Conservation (phyloP, 2,329 filamentous ascomycete species). For the Proliferodiscus dingleyae region DNA sequence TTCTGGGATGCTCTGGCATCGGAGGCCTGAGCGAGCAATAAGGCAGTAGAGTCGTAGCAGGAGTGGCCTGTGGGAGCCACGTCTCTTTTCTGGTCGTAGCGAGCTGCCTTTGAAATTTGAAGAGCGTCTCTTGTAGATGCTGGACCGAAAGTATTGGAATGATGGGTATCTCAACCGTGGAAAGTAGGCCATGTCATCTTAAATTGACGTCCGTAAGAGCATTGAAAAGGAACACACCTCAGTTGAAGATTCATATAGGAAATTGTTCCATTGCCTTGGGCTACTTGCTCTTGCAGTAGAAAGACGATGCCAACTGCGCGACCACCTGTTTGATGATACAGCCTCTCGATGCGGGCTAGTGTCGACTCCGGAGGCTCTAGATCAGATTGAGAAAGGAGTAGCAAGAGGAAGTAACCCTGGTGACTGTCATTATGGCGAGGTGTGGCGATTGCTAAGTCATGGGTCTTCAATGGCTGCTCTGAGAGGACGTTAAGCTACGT, state of each 20-base stretch:
- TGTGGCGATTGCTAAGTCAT: conserved; percentile 28
- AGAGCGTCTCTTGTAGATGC: conserved; percentile 21
- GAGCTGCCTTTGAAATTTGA: conserved; percentile 26
- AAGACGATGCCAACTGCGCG: conserved; percentile 30
- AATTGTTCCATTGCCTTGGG: conserved; percentile 19
- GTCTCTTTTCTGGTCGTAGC: conserved; percentile 4
- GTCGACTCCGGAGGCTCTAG: conserved; percentile 8
- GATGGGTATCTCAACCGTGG: conserved; percentile 27
- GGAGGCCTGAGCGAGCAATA: conserved; percentile 25
- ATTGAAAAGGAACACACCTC: conserved; percentile 17
- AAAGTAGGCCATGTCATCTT: conserved; percentile 20
- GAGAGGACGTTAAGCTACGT: background rate
- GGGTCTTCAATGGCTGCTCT: conserved; percentile 26
- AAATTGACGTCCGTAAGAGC: background rate
- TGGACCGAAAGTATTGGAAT: conserved; percentile 23
- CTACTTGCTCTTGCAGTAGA: conserved; percentile 23
- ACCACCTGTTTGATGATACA: conserved; percentile 30
- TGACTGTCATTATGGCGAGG: conserved; percentile 7
- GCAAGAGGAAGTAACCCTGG: conserved; percentile 22
- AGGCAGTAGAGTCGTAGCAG: conserved; percentile 23
- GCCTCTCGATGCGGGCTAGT: conserved; percentile 28
- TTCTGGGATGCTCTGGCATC: conserved; percentile 29
- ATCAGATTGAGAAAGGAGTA: conserved; percentile 28
- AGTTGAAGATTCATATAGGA: conserved; percentile 28
- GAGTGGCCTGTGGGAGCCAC: conserved; percentile 4